phyloP scores from a whole-genome alignment of 169 alveolate genomes.

The Neospora caninum region DNA sequence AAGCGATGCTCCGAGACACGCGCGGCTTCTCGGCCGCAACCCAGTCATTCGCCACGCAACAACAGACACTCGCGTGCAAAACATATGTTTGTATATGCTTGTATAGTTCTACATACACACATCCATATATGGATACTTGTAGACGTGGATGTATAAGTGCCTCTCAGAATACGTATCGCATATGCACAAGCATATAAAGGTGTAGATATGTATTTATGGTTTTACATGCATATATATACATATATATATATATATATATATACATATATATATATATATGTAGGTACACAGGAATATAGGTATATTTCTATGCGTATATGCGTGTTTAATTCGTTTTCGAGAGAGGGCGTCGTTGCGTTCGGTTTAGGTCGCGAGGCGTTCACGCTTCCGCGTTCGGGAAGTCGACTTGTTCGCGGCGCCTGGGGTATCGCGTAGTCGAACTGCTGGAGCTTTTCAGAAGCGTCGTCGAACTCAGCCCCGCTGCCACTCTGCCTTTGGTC shows the following conservation, averaged over 20 bases:
- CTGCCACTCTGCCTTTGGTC: not conserved
- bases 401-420: not conserved
- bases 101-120: too few species aligned
- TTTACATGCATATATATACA: too few species aligned
- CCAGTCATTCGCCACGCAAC: too few species aligned
- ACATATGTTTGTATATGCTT: too few species aligned
- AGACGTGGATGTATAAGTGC: too few species aligned
- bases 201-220: not conserved
- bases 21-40: too few species aligned
- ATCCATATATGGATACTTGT: too few species aligned
- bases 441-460: not conserved
- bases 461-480: constrained; percentile 23
- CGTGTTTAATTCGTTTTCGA: too few species aligned
- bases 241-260: not conserved
- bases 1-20: too few species aligned
- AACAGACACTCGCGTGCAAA: too few species aligned
- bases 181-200: too few species aligned
- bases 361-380: not conserved
- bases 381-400: not conserved
- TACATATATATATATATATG: not conserved
- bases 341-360: not conserved
- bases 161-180: too few species aligned
- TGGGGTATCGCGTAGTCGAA: constrained; percentile 31
- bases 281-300: not conserved
- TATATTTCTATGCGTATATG: not conserved